These are phyloP conservation scores for Mycena haematopus DNA, from an alignment of 768 basidiomycete genomes.

Conservation along the genomic window DNA sequence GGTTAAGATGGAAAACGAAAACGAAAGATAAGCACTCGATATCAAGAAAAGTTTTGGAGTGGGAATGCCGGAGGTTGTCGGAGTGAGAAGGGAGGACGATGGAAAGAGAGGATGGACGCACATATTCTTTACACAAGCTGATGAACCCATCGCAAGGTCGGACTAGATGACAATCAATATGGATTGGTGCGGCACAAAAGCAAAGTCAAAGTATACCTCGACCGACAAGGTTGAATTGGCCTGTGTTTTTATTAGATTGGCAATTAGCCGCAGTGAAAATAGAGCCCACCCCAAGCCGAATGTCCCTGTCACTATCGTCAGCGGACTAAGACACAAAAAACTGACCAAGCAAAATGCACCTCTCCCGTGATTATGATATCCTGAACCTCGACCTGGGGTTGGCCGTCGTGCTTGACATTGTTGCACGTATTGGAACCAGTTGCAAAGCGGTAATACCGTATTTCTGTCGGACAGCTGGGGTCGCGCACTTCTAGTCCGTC, in stretches of 20 bases:
- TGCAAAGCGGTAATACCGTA: conserved; percentile 41
- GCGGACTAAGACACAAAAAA: conserved; percentile 11
- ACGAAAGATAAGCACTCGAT: not conserved
- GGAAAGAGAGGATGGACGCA: conserved; percentile 40
- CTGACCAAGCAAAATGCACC: conserved; percentile 44
- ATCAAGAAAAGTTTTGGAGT: conserved; percentile 1
- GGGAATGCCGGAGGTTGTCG: not conserved
- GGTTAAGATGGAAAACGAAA: conserved; percentile 14
- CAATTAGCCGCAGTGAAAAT: not conserved
- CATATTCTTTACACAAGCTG: conserved; percentile 86
- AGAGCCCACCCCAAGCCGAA: conserved; percentile 76
- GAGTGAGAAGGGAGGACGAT: conserved; percentile 13
- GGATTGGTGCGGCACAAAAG: not conserved
- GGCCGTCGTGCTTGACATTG: conserved; percentile 26
- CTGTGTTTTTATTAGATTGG: conserved; percentile 1
- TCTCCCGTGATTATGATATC: conserved; percentile 81
- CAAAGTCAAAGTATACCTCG: conserved; percentile 39
- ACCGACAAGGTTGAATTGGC: conserved; percentile 77
- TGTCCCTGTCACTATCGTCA: conserved; percentile 63
- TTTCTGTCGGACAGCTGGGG: conserved; percentile 41
- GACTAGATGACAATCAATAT: conserved; percentile 40
- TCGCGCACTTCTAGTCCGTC: conserved; percentile 57
- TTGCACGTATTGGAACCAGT: not conserved
- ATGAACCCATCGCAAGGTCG: conserved; percentile 83
- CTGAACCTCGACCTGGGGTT: conserved; percentile 36